Evolutionary conservation across 257 asterid species (phyloP).

Genomic region (Solanum rostratum): DNA sequence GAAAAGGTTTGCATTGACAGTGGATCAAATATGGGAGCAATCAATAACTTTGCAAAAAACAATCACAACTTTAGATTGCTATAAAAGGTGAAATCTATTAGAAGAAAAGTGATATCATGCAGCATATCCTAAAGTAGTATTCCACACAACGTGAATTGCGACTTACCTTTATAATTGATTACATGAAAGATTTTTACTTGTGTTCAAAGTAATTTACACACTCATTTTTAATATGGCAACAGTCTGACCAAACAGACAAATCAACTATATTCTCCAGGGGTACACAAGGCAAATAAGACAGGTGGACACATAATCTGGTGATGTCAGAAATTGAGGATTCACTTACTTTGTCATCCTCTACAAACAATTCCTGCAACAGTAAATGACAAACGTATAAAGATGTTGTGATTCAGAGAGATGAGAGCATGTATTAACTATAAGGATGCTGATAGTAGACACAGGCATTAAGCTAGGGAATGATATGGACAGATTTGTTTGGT

Average conservation of each 20-base stretch:
- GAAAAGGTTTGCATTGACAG: not conserved
- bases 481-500: not conserved
- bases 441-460: not conserved
- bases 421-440: not conserved
- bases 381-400: not conserved
- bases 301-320: conserved; percentile 71
- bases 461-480: not conserved
- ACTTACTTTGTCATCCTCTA: conserved; percentile 68
- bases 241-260: not conserved
- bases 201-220: not conserved
- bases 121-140: not conserved
- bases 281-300: conserved; percentile 20
- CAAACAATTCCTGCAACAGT: conserved; percentile 42
- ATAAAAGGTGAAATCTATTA: not conserved
- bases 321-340: conserved; percentile 70
- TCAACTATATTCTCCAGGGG: not conserved
- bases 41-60: not conserved
- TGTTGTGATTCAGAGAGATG: not conserved
- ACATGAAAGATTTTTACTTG: not conserved
- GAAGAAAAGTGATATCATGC: not conserved
- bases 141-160: not conserved
- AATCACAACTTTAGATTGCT: not conserved
- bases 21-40: not conserved
- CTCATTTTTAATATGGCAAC: not conserved
- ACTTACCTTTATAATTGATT: not conserved